Conservation (phyloP, 139 green algal genomes). For the Tetradesmus obliquus region DNA sequence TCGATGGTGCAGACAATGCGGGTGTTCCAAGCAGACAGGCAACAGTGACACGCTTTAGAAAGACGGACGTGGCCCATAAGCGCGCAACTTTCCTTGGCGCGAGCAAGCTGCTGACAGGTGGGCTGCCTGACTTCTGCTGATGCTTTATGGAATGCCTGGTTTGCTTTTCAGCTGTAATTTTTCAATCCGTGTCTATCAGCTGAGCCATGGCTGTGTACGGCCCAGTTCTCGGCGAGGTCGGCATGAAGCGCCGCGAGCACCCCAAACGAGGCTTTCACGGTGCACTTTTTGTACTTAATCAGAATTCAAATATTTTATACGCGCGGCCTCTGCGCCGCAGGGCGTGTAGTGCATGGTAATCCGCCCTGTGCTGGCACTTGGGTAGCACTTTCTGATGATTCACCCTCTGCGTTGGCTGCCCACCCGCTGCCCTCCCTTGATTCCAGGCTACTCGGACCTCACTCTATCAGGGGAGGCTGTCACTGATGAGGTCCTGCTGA, state of each 20-base stretch:
- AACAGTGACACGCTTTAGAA: constrained; percentile 54
- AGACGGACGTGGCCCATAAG: constrained; percentile 44
- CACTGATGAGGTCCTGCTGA: constrained; percentile 55
- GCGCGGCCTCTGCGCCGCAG: too few species aligned
- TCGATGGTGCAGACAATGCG: constrained; percentile 64
- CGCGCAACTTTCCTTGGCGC: constrained; percentile 55
- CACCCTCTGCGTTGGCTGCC: neutral
- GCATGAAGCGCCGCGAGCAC: neutral
- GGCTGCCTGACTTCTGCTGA: neutral
- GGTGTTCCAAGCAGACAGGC: neutral
- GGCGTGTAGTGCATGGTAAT: neutral
- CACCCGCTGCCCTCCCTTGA: neutral
- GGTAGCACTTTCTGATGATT: neutral
- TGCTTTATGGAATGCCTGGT: neutral
- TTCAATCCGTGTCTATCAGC: neutral
- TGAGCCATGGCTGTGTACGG: neutral
- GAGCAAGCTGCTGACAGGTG: constrained; percentile 59
- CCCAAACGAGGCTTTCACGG: too few species aligned
- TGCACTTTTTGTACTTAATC: too few species aligned
- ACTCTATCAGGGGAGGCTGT: constrained; percentile 61
- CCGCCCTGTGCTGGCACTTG: neutral
- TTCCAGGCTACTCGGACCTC: constrained; percentile 64
- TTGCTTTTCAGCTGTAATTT: neutral
- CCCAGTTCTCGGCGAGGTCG: neutral
- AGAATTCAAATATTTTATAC: too few species aligned